A percentile compares a stretch with the other conserved stretches of the same genome.
Evolutionary conservation across 495 filamentous ascomycete species (phyloP).

Genomic region (Ramalina intermedia): DNA sequence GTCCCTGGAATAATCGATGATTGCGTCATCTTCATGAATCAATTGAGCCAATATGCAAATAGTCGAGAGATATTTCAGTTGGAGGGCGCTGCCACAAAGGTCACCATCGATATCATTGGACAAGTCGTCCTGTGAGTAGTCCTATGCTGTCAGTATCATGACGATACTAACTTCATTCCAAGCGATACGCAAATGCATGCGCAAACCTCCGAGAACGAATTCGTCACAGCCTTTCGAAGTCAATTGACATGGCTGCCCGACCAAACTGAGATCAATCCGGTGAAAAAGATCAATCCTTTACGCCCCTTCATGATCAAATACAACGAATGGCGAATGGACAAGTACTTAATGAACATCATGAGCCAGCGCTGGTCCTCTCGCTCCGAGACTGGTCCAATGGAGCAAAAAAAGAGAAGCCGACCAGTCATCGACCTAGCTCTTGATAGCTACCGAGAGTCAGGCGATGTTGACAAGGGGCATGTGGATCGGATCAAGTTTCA

Average conservation of each 20-base stretch:
- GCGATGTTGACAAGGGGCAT: neutral
- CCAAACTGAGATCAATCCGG: constrained; percentile 8
- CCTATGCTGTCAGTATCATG: neutral
- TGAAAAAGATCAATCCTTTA: constrained; percentile 12
- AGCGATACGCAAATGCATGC: constrained; percentile 19
- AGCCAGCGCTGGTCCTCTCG: constrained; percentile 19
- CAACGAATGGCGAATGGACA: constrained; percentile 20
- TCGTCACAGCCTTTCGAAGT: constrained; percentile 21
- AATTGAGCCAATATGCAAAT: constrained; percentile 15
- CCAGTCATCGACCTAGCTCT: constrained; percentile 13
- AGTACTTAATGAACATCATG: constrained; percentile 20
- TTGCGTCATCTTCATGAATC: constrained; percentile 14
- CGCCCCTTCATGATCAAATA: constrained; percentile 17
- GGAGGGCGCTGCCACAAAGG: constrained; percentile 20
- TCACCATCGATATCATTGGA: constrained; percentile 27
- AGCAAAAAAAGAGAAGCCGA: constrained; percentile 2
- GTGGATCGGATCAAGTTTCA: constrained; percentile 2
- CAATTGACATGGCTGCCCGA: constrained; percentile 17
- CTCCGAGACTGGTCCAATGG: neutral
- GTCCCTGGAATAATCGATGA: constrained; percentile 22
- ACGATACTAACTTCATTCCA: constrained; percentile 1
- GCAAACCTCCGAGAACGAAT: constrained; percentile 19
- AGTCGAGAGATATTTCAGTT: constrained; percentile 18
- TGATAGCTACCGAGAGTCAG: constrained; percentile 6
- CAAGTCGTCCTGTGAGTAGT: constrained; percentile 14